A percentile compares a stretch with the other conserved stretches of the same genome.
phyloP scores from a whole-genome alignment of 2,329 filamentous ascomycete species.

The Raffaelea ambrosiae region DNA sequence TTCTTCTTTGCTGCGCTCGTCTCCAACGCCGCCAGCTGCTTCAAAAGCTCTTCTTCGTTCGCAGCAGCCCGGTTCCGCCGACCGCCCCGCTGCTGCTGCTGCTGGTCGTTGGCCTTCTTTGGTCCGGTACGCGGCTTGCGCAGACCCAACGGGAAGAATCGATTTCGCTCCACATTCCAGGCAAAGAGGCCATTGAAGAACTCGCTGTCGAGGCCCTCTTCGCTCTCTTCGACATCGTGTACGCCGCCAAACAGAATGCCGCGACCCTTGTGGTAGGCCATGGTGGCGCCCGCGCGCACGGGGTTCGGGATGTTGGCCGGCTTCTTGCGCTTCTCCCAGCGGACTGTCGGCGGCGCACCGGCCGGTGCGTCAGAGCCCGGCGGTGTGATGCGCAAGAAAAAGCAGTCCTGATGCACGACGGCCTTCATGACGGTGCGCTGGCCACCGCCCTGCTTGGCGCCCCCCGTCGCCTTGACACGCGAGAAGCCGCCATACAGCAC shows the following conservation, averaged over 20 bases:
- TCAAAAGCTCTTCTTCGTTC: conserved; percentile 82
- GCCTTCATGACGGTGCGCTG: conserved; percentile 73
- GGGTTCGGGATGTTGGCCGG: conserved; percentile 84
- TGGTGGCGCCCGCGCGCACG: conserved; percentile 77
- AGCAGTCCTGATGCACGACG: conserved; percentile 89
- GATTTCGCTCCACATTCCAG: conserved; percentile 92
- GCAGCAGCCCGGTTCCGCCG: conserved; percentile 72
- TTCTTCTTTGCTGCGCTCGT: conserved; percentile 2
- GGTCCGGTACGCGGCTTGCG: conserved; percentile 63
- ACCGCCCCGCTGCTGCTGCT: conserved; percentile 42
- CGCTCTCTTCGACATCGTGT: conserved; percentile 82
- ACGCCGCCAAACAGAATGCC: conserved; percentile 93
- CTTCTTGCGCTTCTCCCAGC: conserved; percentile 91
- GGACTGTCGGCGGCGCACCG: conserved; percentile 60
- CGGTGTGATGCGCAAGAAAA: conserved; percentile 75
- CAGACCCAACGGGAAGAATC: conserved; percentile 79
- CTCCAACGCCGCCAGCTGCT: conserved; percentile 79
- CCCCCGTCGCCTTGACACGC: conserved; percentile 67
- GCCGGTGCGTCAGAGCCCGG: conserved; percentile 59
- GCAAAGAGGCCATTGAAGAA: conserved; percentile 91
- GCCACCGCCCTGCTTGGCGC: conserved; percentile 34
- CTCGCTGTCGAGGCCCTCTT: conserved; percentile 93
- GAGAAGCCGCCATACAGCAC: conserved; percentile 93
- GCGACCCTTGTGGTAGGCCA: conserved; percentile 88
- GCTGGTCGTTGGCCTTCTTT: conserved; percentile 42